Evolutionary conservation across 148 eudicot species (phyloP), one percentile per base, ranked within the genome.

Genomic region (Rhododendron griersonianum): DNA sequence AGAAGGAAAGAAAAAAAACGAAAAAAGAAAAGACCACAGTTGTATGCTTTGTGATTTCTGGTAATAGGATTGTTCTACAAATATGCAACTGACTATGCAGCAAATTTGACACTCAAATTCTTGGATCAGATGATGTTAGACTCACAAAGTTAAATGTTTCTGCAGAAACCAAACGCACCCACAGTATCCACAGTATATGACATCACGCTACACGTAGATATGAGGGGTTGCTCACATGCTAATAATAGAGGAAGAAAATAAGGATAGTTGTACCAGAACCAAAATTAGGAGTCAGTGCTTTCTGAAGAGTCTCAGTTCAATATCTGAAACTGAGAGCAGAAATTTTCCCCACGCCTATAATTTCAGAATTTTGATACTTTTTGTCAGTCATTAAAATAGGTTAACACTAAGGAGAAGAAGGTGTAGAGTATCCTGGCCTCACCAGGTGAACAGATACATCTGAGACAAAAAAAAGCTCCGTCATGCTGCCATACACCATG

Each of bases 61-160:
- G 37, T 55, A 41, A 39, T 4, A 23, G 6, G 35, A 25, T 6
- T 4, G 11, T n/a, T 76, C 69, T 51, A 44, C 79, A 83, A 65
- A 10, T 45, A 41, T 14, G 21, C 10, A 65, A 69, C 37, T 39
- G 37, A 51, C 33, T 11, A 55, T 15, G n/a, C 23, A 76, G 47
- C 85, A 84, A 84, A 33, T 71, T 73, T 73, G 50, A 55, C 13
- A 37, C 37, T 45, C 30, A 33, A 37, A 73, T 55, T 21, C 45
- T 85, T 85, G 81, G 74, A 85, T 76, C 82, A 57, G 81, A 75
- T 85, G 86, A 55, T 53, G 63, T 37, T 59, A 33, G n/a, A 84
- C 51, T 37, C 51, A 19, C 39, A 18, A 47, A 51, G 5, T 35
- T 7, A 57, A 10, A 11, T 77, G 35, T 39, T 41, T 6, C 1